These are phyloP conservation scores for Pecoramyces ruminantium DNA, from an alignment of 192 early-diverging fungal genomes.

Conservation along the genomic window DNA sequence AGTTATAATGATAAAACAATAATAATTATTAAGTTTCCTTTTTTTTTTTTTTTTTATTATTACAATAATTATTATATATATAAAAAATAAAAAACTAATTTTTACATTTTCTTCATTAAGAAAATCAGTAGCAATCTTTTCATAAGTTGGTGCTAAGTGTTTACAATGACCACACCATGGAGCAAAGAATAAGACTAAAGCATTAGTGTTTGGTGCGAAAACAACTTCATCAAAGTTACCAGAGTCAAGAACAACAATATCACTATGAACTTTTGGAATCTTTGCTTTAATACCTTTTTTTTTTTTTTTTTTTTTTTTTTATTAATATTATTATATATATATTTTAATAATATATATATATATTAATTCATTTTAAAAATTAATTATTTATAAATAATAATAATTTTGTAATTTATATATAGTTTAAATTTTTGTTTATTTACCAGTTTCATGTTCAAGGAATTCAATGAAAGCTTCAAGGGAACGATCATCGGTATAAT, in stretches of 20 bases:
- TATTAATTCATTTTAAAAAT: too few species aligned
- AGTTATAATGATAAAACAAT: too few species aligned
- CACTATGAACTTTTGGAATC: slow-evolving; percentile 49
- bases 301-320: neutral
- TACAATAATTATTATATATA: too few species aligned
- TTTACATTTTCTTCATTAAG: slow-evolving; percentile 54
- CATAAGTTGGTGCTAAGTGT: slow-evolving; percentile 61
- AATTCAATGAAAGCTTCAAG: slow-evolving; percentile 58
- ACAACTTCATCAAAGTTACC: slow-evolving; percentile 62
- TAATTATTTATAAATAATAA: too few species aligned
- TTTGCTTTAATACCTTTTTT: slow-evolving; percentile 30
- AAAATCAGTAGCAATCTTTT: slow-evolving; percentile 73
- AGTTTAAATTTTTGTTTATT: too few species aligned
- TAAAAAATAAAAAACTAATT: too few species aligned
- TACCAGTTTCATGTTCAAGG: slow-evolving; percentile 66
- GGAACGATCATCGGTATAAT: slow-evolving; percentile 70
- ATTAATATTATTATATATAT: too few species aligned
- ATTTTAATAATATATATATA: too few species aligned
- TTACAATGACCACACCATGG: slow-evolving; percentile 47
- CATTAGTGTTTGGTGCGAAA: slow-evolving; percentile 46
- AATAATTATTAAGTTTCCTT: too few species aligned
- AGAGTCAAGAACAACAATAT: slow-evolving; percentile 51
- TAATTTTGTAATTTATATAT: too few species aligned
- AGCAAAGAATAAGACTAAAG: slow-evolving; percentile 86
- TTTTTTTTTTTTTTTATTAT: too few species aligned